Evolutionary conservation across 2,329 filamentous ascomycete species (phyloP), one percentile per base, ranked within the genome.

Genomic region (Apiospora aurea): DNA sequence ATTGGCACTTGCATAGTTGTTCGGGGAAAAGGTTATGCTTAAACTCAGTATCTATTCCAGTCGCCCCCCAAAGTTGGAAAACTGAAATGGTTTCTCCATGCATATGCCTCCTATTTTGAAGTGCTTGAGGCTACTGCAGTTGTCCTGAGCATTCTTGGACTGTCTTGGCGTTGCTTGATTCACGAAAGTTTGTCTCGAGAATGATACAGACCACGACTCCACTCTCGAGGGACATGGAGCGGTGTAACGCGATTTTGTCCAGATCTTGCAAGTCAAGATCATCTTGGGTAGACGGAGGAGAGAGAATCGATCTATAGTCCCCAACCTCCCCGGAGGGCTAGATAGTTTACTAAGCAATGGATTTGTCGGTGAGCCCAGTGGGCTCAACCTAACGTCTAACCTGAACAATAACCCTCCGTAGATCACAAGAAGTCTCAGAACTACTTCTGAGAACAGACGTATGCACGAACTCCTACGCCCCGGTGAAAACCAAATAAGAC

Each of bases 401-500:
- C 67, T 57, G 69, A 57, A 51, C 57, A 64, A 41, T 41, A 70
- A 43, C 34, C 49, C 67, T 38, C 51, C 38, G 44, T 57, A 70
- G 51, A 69, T 53, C 70, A 70, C 71, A 64, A 71, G 41, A 49
- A 71, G 70, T 69, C 53, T 64, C 43, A 69, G 29, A 41, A 24
- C 38, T 69, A 29, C 61, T 44, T 64, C 70, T 68, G 61, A 43
- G 71, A 69, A 69, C 67, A 64, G 41, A 64, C 41, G 46, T 68
- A 71, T 57, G 64, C 70, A 43, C 72, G 43, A 71, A 73, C 72
- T 73, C 72, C 72, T 71, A 73, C 72, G 72, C 72, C 70, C 34
- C 49, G 43, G 51, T 16, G 38, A 64, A 71, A 70, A 71, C 47
- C 68, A 69, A 72, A 71, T 41, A 41, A n/a, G 43, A 57, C 26